phyloP scores from a whole-genome alignment of 2,329 filamentous ascomycete species.

The Paraphoma chrysanthemicola region DNA sequence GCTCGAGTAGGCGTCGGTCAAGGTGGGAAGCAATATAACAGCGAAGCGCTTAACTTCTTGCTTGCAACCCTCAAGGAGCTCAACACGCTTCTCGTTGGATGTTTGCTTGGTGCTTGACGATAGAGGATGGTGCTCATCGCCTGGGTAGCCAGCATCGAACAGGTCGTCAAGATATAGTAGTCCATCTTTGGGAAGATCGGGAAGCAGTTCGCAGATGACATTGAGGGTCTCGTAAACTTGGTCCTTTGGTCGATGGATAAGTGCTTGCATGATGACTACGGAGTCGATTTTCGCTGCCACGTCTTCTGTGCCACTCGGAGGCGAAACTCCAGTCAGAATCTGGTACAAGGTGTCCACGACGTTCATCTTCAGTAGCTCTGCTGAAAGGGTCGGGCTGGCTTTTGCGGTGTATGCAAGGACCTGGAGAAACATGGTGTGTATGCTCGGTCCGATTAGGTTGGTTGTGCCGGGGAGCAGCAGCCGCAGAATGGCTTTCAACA shows the following conservation, averaged over 20 bases:
- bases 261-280: conserved; percentile 96
- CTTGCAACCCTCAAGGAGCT: conserved; percentile 82
- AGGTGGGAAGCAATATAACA: conserved; percentile 88
- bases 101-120: conserved; percentile 59
- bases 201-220: conserved; percentile 93
- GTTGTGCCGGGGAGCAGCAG: conserved; percentile 92
- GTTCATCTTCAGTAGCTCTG: conserved; percentile 93
- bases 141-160: conserved; percentile 57
- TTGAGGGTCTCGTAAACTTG: conserved; percentile 98
- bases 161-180: conserved; percentile 60
- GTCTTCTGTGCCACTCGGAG: conserved; percentile 78
- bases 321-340: conserved; percentile 93
- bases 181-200: conserved; percentile 69
- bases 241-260: conserved; percentile 93
- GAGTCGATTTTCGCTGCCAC: conserved; percentile 89
- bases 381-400: conserved; percentile 84
- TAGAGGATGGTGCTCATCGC: conserved; percentile 53
- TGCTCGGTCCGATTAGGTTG: conserved; percentile 90
- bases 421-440: conserved; percentile 94
- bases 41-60: conserved; percentile 89
- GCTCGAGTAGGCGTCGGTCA: conserved; percentile 96
- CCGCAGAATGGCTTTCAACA: conserved; percentile 83
- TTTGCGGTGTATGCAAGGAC: conserved; percentile 90
- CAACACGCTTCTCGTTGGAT: conserved; percentile 80
- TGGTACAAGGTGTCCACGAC: conserved; percentile 98